phyloP scores from a whole-genome alignment of 495 filamentous ascomycete genomes.

The Tuber indicum region DNA sequence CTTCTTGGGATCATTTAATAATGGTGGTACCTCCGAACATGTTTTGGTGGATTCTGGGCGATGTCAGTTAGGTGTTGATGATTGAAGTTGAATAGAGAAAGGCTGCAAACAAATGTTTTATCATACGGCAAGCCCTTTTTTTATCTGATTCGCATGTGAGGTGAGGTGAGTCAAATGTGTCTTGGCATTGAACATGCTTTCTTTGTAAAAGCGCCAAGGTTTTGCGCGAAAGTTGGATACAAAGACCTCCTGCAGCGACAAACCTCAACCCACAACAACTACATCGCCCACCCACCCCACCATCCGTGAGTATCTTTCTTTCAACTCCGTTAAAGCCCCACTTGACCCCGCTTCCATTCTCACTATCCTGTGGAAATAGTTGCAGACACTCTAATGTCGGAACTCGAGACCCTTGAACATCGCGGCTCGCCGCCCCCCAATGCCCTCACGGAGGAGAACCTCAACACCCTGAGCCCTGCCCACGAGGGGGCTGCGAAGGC shows the following conservation, averaged over 20 bases:
- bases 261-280: not conserved
- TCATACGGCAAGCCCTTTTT: not conserved
- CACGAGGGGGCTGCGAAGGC: constrained; percentile 43
- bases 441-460: constrained; percentile 35
- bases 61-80: not conserved
- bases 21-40: constrained; percentile 50
- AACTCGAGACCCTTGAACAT: constrained; percentile 42
- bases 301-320: not conserved
- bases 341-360: not conserved
- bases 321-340: not conserved
- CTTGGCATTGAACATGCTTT: not conserved
- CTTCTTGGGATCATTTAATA: constrained; percentile 1
- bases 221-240: too few species aligned
- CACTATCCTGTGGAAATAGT: not conserved
- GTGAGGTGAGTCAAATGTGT: not conserved
- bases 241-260: not conserved
- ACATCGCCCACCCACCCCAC: not conserved
- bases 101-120: constrained; percentile 1
- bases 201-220: not conserved
- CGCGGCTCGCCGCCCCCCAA: constrained; percentile 18
- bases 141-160: not conserved
- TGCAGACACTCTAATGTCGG: constrained; percentile 45
- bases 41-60: constrained; percentile 3
- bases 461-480: constrained; percentile 40
- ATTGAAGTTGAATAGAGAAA: not conserved